These are phyloP conservation scores for Cladosporium sp. DNA, from an alignment of 2,329 filamentous ascomycete genomes.

Conservation along the genomic window DNA sequence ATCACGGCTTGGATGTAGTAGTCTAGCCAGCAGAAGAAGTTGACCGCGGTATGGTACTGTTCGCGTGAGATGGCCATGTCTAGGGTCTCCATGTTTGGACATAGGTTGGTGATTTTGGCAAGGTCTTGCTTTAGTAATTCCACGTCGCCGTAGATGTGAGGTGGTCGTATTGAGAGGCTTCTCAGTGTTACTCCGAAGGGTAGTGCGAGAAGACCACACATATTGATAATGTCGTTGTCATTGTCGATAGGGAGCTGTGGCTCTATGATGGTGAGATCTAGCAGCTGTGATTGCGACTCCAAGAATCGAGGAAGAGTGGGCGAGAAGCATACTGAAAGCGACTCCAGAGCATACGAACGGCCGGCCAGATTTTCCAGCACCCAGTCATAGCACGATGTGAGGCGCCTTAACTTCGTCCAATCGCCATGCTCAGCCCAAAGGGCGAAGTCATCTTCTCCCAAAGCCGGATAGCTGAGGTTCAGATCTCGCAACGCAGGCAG, in stretches of 20 bases:
- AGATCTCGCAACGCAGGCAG: constrained; percentile 1
- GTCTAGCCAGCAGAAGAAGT: constrained; percentile 8
- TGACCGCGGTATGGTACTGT: constrained; percentile 6
- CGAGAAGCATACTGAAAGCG: not conserved
- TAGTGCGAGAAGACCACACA: not conserved
- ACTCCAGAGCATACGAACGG: not conserved
- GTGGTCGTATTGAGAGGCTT: not conserved
- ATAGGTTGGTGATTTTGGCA: not conserved
- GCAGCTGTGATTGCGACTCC: not conserved
- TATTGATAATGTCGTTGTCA: not conserved
- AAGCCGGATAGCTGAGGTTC: not conserved
- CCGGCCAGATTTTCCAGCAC: not conserved
- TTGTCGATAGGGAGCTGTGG: not conserved
- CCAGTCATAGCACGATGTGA: not conserved
- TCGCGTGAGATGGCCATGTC: not conserved
- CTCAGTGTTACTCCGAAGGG: not conserved
- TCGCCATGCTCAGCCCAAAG: not conserved
- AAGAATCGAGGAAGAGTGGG: not conserved
- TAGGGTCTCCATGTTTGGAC: not conserved
- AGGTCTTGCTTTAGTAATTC: not conserved
- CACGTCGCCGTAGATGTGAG: not conserved
- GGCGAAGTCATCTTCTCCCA: not conserved
- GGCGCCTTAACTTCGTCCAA: not conserved
- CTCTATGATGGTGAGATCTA: not conserved
- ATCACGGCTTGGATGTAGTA: constrained; percentile 5